Percentiles rank a stretch among this genome's conserved stretches.
Conservation (phyloP, 1,284 basidiomycete species). For the Hymenochaete sp. region DNA sequence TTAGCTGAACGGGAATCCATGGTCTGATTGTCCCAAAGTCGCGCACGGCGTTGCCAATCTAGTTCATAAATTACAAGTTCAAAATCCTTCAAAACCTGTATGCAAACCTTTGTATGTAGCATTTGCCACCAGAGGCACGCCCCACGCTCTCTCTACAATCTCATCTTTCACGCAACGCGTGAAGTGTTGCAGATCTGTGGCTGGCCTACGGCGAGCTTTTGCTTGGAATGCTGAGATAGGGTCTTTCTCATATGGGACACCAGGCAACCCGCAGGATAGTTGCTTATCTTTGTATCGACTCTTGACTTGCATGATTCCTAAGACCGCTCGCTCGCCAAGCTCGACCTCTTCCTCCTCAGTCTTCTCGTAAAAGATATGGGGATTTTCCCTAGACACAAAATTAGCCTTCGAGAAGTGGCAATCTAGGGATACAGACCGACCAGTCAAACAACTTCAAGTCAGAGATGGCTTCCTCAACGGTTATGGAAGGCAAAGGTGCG, state of each 20-base stretch:
- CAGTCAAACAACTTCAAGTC: constrained; percentile 65
- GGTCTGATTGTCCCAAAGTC: constrained; percentile 43
- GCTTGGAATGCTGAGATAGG: constrained; percentile 47
- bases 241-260: constrained; percentile 33
- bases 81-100: not conserved
- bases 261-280: constrained; percentile 38
- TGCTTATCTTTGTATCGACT: not conserved
- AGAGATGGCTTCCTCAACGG: constrained; percentile 57
- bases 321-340: not conserved
- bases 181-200: constrained; percentile 43
- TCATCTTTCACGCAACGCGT: constrained; percentile 32
- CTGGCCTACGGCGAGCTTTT: constrained; percentile 31
- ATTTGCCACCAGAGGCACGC: constrained; percentile 40
- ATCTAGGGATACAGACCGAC: constrained; percentile 30
- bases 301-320: constrained; percentile 5
- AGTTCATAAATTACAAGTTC: not conserved
- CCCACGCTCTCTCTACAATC: constrained; percentile 37
- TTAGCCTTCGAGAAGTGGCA: not conserved
- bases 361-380: constrained; percentile 7
- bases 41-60: constrained; percentile 23
- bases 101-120: constrained; percentile 53
- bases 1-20: constrained; percentile 47
- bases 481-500: constrained; percentile 45
- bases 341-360: not conserved
- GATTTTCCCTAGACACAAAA: constrained; percentile 29